Evolutionary conservation across 2,329 filamentous ascomycete genomes (phyloP), one percentile per base, ranked within the genome.

Genomic region (Teratosphaeria gauchensis): DNA sequence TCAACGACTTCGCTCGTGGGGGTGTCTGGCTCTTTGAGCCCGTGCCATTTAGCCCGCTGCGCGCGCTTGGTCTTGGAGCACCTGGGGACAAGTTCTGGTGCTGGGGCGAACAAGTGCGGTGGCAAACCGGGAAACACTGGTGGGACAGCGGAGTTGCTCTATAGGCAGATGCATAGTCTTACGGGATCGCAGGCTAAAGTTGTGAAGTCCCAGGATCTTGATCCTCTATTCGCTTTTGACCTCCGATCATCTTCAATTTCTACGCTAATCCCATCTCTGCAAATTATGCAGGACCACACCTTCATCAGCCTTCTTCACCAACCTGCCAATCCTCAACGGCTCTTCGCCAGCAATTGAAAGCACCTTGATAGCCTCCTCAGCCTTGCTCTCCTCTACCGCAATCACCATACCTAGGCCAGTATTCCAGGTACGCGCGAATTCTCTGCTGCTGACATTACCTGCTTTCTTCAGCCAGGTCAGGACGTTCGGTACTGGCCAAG

Each of bases 381-480:
- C 89, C 65, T 88, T 82, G 35, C 77, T 80, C 58, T 82, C 77
- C 31, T 82, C 83, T 2, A 96, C 90, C 4, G 91, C 90, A 32
- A 92, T 79, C 5, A 96, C 89, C 92, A 99, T 97, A 53, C 94
- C 94, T 52, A 99, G 78, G 55, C 94, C 94, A 7, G 88, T 91
- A 78, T 99, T 99, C 82, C 96, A 97, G 1, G 91, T 94, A 59
- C 91, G 82, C 56, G 87, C 90, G 83, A 97, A 95, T 77, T 99
- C 94, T 9, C 78, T 71, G 1, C 86, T 80, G 56, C 81, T 82
- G 33, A 97, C 85, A 61, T 88, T 87, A n/a, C 83, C 83, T 11
- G 77, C 78, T 64, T 78, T 75, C 77, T 91, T 90, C 67, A 99
- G 81, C 94, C 94, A 99, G 69, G 81, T 80, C 77, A 97, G 94